These are phyloP conservation scores for Penicillium soppii DNA, from an alignment of 495 filamentous ascomycete species.

Conservation along the genomic window DNA sequence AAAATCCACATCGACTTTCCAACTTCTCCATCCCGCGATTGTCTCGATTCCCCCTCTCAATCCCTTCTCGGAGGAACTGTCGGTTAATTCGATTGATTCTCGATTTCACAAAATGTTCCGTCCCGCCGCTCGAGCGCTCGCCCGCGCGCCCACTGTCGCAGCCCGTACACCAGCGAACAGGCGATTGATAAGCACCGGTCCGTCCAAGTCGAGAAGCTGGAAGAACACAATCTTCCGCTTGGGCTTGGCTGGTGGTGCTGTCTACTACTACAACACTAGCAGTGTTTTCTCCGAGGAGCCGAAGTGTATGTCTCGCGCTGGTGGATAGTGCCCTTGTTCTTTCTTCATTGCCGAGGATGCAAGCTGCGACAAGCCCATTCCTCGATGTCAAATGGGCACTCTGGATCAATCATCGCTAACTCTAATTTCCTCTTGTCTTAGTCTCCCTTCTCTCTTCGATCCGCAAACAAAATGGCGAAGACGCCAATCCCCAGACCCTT, in stretches of 20 bases:
- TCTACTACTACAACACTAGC: constrained; percentile 94
- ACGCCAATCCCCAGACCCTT: constrained; percentile 39
- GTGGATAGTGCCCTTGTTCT: neutral
- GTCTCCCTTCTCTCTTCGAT: constrained; percentile 34
- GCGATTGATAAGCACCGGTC: constrained; percentile 71
- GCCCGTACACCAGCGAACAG: constrained; percentile 40
- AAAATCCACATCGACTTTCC: constrained; percentile 26
- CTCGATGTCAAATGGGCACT: constrained; percentile 8
- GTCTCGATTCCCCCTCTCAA: constrained; percentile 5
- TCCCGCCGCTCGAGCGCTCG: constrained; percentile 54
- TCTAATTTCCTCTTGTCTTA: constrained; percentile 10
- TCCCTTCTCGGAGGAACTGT: constrained; percentile 12
- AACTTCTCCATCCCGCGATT: constrained; percentile 21
- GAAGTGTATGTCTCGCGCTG: constrained; percentile 55
- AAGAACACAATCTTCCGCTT: constrained; percentile 72
- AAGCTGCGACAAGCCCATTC: constrained; percentile 1
- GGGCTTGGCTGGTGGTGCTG: constrained; percentile 70
- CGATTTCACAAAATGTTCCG: constrained; percentile 55
- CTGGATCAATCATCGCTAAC: neutral
- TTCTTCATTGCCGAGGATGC: constrained; percentile 6
- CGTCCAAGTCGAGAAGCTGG: constrained; percentile 74
- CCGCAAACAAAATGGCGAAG: constrained; percentile 23
- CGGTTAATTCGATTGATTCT: constrained; percentile 13
- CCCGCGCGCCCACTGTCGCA: constrained; percentile 46
- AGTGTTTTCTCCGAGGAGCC: constrained; percentile 82